A percentile compares a stretch with the other conserved stretches of the same genome.
Conservation (phyloP, 345 rosid species). For the Populus tremula region DNA sequence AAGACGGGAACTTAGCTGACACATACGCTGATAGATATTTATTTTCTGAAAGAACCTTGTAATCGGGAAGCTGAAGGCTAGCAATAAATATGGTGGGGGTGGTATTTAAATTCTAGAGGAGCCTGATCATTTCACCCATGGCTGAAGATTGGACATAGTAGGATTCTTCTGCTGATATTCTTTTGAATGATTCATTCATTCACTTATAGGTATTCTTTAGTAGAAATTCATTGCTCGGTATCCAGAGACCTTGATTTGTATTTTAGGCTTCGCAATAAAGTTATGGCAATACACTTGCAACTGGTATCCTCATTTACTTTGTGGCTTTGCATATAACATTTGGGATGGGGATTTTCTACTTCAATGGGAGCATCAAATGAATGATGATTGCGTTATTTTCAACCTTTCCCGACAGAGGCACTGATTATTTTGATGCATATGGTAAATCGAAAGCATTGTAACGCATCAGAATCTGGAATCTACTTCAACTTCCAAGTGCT, state of each 20-base stretch:
- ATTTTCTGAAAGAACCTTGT: neutral
- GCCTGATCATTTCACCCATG: neutral
- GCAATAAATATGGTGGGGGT: neutral
- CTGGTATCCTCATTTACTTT: no score
- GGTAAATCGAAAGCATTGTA: no score
- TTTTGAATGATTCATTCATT: neutral
- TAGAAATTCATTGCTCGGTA: neutral
- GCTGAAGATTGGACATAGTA: neutral
- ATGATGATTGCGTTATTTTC: neutral
- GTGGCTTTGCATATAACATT: neutral
- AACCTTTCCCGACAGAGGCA: neutral
- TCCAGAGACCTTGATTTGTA: neutral
- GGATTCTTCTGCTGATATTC: neutral
- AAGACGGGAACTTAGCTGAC: neutral
- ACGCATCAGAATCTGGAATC: no score
- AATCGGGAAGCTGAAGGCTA: neutral
- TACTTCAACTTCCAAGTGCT: neutral
- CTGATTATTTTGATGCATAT: neutral
- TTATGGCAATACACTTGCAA: neutral
- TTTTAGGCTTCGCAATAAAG: neutral
- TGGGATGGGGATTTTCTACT: neutral
- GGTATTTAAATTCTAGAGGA: neutral
- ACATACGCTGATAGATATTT: neutral
- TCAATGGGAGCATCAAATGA: neutral
- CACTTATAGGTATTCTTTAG: neutral